Evolutionary conservation across 75 land plant genomes (phyloP), one percentile per base, ranked within the genome.

Genomic region (Pinus tabuliformis): DNA sequence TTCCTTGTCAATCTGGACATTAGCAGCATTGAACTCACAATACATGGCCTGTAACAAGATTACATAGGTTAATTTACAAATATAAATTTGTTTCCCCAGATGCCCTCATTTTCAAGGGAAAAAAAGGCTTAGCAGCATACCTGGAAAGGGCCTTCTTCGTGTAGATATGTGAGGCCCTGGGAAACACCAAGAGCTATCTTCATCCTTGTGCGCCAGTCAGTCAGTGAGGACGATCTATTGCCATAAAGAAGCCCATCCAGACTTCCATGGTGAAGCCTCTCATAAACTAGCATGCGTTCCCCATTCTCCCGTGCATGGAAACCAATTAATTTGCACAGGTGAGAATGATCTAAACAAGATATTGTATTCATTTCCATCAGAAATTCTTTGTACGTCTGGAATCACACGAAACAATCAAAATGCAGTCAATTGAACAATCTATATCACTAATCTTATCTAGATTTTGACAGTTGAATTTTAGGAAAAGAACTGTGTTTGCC

Each of bases 1-100:
- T 60, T 97, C 91, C 49, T 91, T 83, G 75, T 97, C 98, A 74
- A 97, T 71, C 68, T 95, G 95, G 61, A 97, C 86, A 59, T 87
- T 91, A 18, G 89, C 79, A 58, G 93, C 78, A 57, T 86, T 87
- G 68, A 97, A 95, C 16, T 95, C 98, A 59, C 90, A 72, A 84
- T 87, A 94, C 90, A 97, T 86, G 56, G 87, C 91, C 92, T 94
- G 83, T 18, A 76, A 54, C 80, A 80, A 18, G 30, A 18, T 71
- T 36, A 71, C 12, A 22, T 5, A 28, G 39, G 11, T 21, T 28
- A 36, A 28, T 30, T 6, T 18, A 45, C 49, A 45, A 45, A 8
- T 45, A 45, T 45, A 5, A 6, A 45, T 45, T 45, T 45, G 49
- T 45, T 45, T 45, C 49, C 49, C 42, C 33, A 33, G 1, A 33